Evolutionary conservation across 2,329 filamentous ascomycete species (phyloP).

Genomic region (Colletotrichum karsti): DNA sequence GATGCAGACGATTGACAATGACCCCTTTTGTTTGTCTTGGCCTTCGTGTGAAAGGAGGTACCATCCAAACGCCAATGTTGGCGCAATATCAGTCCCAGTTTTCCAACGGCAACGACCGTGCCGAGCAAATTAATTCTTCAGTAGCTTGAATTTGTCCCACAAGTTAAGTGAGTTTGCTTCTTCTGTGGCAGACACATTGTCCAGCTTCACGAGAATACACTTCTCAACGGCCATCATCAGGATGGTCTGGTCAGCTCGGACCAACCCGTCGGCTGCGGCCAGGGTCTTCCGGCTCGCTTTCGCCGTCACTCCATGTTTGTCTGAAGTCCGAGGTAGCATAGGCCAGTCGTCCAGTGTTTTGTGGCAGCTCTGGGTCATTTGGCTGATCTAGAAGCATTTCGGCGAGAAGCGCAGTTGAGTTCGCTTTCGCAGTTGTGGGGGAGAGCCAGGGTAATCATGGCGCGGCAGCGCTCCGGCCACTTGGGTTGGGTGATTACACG

Average conservation of each 20-base stretch:
- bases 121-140: background rate
- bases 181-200: background rate
- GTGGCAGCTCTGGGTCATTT: too few species aligned
- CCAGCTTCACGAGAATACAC: too few species aligned
- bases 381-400: background rate
- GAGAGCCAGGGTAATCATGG: background rate
- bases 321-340: background rate
- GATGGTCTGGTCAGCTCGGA: background rate
- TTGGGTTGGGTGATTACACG: background rate
- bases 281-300: background rate
- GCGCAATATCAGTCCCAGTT: background rate
- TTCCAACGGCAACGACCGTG: background rate
- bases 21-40: background rate
- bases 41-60: background rate
- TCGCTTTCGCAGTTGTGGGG: conserved; percentile 7
- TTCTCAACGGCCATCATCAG: background rate
- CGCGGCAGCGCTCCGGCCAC: background rate
- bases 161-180: background rate
- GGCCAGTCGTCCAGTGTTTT: conserved; percentile 1
- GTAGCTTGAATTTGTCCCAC: background rate
- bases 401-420: background rate
- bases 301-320: background rate
- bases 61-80: background rate
- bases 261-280: background rate
- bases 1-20: background rate